Conservation (phyloP, 2,329 filamentous ascomycete species). For the Cadophora luteo-olivacea region DNA sequence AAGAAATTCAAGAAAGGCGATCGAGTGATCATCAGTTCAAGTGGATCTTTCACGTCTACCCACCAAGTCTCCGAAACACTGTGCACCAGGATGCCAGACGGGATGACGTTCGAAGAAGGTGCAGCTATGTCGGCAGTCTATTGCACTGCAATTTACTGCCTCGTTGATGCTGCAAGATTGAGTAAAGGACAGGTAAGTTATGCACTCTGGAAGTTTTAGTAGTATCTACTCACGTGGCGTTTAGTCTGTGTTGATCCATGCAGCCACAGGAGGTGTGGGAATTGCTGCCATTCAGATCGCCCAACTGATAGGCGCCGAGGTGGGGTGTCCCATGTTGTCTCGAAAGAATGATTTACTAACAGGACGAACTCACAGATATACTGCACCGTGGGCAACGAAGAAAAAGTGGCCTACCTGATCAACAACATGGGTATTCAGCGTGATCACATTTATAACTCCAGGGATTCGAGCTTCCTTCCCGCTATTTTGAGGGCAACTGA, state of each 20-base stretch:
- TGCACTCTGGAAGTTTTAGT: no score
- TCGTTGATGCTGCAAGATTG: neutral
- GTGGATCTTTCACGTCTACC: neutral
- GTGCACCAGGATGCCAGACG: neutral
- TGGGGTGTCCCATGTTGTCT: slow-evolving; percentile 33
- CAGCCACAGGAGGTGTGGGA: slow-evolving; percentile 44
- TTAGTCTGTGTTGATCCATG: slow-evolving; percentile 45
- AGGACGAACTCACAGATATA: neutral
- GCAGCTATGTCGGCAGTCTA: neutral
- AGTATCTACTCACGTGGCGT: neutral
- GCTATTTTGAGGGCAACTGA: neutral
- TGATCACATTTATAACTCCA: neutral
- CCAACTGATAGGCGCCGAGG: slow-evolving; percentile 40
- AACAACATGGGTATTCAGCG: neutral
- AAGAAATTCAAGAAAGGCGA: neutral
- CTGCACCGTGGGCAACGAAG: neutral
- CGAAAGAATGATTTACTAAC: no score
- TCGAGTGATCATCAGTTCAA: neutral
- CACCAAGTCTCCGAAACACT: neutral
- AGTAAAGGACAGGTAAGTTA: neutral
- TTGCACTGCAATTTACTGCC: neutral
- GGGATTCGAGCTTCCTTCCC: neutral
- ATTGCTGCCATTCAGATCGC: slow-evolving; percentile 44
- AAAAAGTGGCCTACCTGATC: neutral
- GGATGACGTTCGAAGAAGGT: neutral